Percentiles rank a stretch among this genome's conserved stretches.
Evolutionary conservation across 768 basidiomycete species (phyloP).

Genomic region (Kwoniella newhampshirensis): DNA sequence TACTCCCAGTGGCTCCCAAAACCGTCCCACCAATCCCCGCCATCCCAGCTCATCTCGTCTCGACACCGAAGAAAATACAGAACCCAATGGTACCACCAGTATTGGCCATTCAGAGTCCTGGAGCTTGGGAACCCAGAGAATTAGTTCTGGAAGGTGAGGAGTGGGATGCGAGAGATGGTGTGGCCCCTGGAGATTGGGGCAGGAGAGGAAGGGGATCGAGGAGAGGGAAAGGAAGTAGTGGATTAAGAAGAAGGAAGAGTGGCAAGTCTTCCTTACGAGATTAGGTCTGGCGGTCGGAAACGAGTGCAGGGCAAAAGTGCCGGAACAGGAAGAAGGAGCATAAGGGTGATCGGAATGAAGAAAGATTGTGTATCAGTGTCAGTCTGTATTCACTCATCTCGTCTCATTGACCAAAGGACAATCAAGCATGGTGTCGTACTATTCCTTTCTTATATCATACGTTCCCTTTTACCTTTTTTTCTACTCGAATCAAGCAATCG

Average conservation of each 20-base stretch:
- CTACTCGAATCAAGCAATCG: too few species aligned
- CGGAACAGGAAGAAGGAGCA: too few species aligned
- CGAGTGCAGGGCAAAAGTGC: too few species aligned
- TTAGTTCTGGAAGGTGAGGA: constrained; percentile 51
- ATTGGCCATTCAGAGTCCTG: constrained; percentile 48
- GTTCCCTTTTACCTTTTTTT: too few species aligned
- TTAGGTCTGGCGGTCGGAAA: constrained; percentile 4
- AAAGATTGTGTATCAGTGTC: not conserved
- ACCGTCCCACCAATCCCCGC: constrained; percentile 30
- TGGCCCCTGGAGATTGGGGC: constrained; percentile 27
- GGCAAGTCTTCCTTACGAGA: constrained; percentile 17
- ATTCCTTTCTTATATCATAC: too few species aligned
- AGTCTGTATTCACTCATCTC: not conserved
- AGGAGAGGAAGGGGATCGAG: constrained; percentile 13
- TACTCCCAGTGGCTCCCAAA: constrained; percentile 30
- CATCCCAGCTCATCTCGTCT: constrained; percentile 14
- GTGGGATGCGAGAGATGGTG: constrained; percentile 46
- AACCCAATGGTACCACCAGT: constrained; percentile 26
- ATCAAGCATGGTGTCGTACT: too few species aligned
- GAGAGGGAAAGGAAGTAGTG: constrained; percentile 13
- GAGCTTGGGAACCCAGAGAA: constrained; percentile 45
- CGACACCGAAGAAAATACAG: constrained; percentile 16
- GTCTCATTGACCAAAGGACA: not conserved
- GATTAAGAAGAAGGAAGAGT: constrained; percentile 15
- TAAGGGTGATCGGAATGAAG: not conserved